A percentile compares a stretch with the other conserved stretches of the same genome.
phyloP scores from a whole-genome alignment of 805 yeast species.

The Ogataea sp. region DNA sequence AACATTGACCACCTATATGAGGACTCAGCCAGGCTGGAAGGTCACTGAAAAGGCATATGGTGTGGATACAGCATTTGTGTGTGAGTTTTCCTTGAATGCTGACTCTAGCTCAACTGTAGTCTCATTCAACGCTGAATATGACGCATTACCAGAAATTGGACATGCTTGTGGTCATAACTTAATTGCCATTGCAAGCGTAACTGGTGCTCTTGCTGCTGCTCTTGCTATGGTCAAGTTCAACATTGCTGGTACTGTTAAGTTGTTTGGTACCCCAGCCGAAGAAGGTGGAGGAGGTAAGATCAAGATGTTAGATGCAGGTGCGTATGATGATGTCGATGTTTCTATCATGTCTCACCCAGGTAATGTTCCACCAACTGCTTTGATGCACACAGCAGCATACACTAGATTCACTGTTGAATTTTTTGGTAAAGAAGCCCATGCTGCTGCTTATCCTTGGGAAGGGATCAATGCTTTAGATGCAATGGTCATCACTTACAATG shows the following conservation, averaged over 20 bases:
- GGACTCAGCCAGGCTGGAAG: conserved; percentile 15
- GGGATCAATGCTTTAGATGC: conserved; percentile 24
- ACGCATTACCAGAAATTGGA: conserved; percentile 22
- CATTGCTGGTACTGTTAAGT: conserved; percentile 19
- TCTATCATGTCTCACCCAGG: conserved; percentile 21
- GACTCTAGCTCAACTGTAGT: conserved; percentile 10
- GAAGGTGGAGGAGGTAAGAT: conserved; percentile 23
- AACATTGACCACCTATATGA: conserved; percentile 13
- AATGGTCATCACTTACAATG: conserved; percentile 17
- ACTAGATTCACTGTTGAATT: conserved; percentile 10
- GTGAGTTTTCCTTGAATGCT: conserved; percentile 8
- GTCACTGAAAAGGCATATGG: conserved; percentile 19
- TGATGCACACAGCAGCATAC: conserved; percentile 14
- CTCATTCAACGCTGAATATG: conserved; percentile 20
- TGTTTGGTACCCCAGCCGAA: conserved; percentile 24
- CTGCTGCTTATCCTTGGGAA: conserved; percentile 22
- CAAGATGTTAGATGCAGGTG: conserved; percentile 18
- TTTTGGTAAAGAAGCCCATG: conserved; percentile 21
- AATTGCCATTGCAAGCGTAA: conserved; percentile 17
- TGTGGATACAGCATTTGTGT: conserved; percentile 16
- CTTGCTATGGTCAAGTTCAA: conserved; percentile 13
- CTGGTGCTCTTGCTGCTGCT: conserved; percentile 13
- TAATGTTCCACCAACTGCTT: conserved; percentile 7
- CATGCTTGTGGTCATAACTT: conserved; percentile 25
- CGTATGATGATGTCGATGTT: conserved; percentile 15